A percentile compares a stretch with the other conserved stretches of the same genome.
Evolutionary conservation across 495 filamentous ascomycete species (phyloP).

Genomic region (Talaromyces adpressus): DNA sequence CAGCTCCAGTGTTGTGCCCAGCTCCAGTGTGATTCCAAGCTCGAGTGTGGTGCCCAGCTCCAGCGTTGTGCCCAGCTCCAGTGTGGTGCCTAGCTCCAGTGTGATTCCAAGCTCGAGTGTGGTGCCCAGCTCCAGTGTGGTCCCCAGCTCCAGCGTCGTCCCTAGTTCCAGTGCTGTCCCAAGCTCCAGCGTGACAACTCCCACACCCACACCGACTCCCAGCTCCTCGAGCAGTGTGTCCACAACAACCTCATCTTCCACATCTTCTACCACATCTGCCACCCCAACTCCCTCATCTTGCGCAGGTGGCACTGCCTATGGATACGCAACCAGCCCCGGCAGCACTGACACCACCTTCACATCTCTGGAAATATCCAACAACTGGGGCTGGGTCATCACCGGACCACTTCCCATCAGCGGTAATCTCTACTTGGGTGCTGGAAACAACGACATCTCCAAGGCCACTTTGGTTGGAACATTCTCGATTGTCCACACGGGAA

Average conservation of each 20-base stretch:
- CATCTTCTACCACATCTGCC: neutral
- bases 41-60: too few relatives aligned
- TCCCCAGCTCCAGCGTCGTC: neutral
- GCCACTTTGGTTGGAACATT: neutral
- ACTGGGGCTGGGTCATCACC: conserved; percentile 1
- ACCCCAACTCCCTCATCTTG: neutral
- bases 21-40: neutral
- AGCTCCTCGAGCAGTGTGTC: neutral
- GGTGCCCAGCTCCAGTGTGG: neutral
- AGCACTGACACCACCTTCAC: neutral
- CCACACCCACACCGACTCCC: neutral
- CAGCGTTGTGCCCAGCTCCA: neutral
- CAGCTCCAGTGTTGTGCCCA: too few relatives aligned
- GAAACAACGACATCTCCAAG: conserved; percentile 3
- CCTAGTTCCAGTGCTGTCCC: neutral
- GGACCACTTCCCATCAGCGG: neutral
- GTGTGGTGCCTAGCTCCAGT: neutral
- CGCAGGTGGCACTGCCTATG: neutral
- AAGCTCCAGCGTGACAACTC: neutral
- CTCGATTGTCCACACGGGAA: neutral
- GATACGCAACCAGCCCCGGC: neutral
- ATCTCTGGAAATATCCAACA: neutral
- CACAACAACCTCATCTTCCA: neutral
- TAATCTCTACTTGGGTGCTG: neutral
- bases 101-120: neutral